A percentile compares a stretch with the other conserved stretches of the same genome.
Evolutionary conservation across 495 filamentous ascomycete species (phyloP).

Genomic region (Penicillium steckii): DNA sequence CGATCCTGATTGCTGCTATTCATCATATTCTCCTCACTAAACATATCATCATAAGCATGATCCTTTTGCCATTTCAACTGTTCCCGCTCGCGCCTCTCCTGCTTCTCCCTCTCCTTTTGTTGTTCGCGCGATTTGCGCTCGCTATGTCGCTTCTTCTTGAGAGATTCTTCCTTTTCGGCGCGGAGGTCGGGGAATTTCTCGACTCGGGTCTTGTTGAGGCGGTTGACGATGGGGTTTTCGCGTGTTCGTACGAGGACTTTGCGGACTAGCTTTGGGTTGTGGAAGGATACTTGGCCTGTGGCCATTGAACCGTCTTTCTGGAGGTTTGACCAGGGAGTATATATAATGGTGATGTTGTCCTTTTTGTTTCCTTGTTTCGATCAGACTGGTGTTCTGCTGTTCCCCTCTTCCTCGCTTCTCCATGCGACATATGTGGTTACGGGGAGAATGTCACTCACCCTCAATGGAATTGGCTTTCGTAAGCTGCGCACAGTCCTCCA

Average conservation of each 20-base stretch:
- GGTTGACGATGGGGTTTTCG: constrained; percentile 89
- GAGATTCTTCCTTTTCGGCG: constrained; percentile 72
- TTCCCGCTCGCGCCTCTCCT: constrained; percentile 71
- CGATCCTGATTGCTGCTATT: constrained; percentile 51
- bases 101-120: constrained; percentile 77
- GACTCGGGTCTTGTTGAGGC: constrained; percentile 91
- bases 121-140: constrained; percentile 68
- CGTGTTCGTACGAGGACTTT: constrained; percentile 71
- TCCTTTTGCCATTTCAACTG: constrained; percentile 93
- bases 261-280: constrained; percentile 82
- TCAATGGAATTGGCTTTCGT: constrained; percentile 99
- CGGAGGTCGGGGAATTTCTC: constrained; percentile 81
- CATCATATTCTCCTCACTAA: constrained; percentile 43
- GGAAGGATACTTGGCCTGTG: constrained; percentile 90
- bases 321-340: constrained; percentile 97
- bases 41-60: constrained; percentile 85
- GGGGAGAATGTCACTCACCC: constrained; percentile 47
- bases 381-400: too few species aligned
- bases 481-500: constrained; percentile 87
- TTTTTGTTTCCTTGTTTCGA: constrained; percentile 80
- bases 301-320: constrained; percentile 97
- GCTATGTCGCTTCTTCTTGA: constrained; percentile 63
- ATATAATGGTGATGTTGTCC: constrained; percentile 93
- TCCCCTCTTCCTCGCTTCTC: too few species aligned
- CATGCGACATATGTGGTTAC: too few species aligned